phyloP scores from a whole-genome alignment of 441 rosid species.

The Erodium texanum region DNA sequence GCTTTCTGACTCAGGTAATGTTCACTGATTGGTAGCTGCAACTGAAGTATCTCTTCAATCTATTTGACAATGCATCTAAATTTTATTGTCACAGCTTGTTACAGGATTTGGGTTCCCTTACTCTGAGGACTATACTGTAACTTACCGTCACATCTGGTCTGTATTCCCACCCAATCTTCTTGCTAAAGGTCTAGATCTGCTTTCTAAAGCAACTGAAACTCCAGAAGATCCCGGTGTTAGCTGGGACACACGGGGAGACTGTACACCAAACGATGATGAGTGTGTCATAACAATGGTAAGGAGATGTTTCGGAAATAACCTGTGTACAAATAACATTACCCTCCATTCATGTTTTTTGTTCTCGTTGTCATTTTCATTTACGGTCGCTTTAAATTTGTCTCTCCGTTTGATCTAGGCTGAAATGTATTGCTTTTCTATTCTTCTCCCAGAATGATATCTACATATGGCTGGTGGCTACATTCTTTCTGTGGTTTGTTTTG shows the following conservation, averaged over 20 bases:
- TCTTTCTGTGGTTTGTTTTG: slow-evolving; percentile 55
- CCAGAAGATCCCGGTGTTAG: slow-evolving; percentile 58
- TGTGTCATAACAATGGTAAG: slow-evolving; percentile 74
- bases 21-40: slow-evolving; percentile 14
- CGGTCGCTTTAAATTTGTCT: not conserved
- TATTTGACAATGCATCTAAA: slow-evolving; percentile 15
- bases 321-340: not conserved
- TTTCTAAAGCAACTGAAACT: slow-evolving; percentile 43
- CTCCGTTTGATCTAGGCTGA: not conserved
- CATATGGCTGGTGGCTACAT: slow-evolving; percentile 55
- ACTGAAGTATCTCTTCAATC: slow-evolving; percentile 14
- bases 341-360: no score
- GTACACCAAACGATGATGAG: slow-evolving; percentile 31
- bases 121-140: slow-evolving; percentile 8
- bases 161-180: slow-evolving; percentile 85
- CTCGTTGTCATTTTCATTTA: not conserved
- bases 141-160: slow-evolving; percentile 54
- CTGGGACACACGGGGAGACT: slow-evolving; percentile 56
- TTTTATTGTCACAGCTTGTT: slow-evolving; percentile 38
- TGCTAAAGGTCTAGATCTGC: slow-evolving; percentile 40
- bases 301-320: slow-evolving; percentile 8
- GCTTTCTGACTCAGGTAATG: slow-evolving; percentile 79
- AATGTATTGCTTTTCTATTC: slow-evolving; percentile 17
- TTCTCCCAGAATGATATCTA: slow-evolving; percentile 58
- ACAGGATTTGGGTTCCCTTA: slow-evolving; percentile 58